phyloP scores from a whole-genome alignment of 352 stramenopile species.

The Phytophthora pinifolia region DNA sequence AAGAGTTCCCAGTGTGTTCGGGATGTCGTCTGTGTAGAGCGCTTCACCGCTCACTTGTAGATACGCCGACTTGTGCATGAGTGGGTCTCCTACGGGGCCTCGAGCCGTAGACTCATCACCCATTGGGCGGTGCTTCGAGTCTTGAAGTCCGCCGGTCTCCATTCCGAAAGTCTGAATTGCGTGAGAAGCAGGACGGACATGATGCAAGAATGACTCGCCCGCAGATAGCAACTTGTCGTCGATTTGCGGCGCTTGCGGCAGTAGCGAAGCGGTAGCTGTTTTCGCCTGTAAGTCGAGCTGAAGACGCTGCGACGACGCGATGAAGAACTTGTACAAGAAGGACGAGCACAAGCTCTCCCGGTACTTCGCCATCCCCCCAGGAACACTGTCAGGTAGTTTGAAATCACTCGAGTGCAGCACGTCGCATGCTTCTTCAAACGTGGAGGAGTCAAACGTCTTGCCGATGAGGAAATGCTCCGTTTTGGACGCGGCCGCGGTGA shows the following conservation, averaged over 20 bases:
- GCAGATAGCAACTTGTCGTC: constrained; percentile 46
- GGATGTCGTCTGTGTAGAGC: constrained; percentile 95
- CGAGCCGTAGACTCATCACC: constrained; percentile 42
- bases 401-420: constrained; percentile 89
- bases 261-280: constrained; percentile 3
- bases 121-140: constrained; percentile 60
- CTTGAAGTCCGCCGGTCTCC: constrained; percentile 61
- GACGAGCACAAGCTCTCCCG: constrained; percentile 92
- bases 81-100: constrained; percentile 83
- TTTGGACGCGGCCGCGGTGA: constrained; percentile 53
- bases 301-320: constrained; percentile 66
- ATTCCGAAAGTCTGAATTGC: constrained; percentile 62
- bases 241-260: constrained; percentile 36
- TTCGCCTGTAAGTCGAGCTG: constrained; percentile 38
- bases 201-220: constrained; percentile 56
- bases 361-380: constrained; percentile 94
- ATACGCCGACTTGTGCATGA: constrained; percentile 93
- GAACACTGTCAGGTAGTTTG: constrained; percentile 88
- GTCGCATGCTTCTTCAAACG: constrained; percentile 82
- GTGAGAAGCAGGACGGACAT: constrained; percentile 48
- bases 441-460: constrained; percentile 75
- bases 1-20: constrained; percentile 80
- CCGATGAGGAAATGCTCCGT: constrained; percentile 78
- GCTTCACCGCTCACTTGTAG: constrained; percentile 95
- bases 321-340: constrained; percentile 96